Percentiles rank a stretch among this genome's conserved stretches.
phyloP scores from a whole-genome alignment of 768 basidiomycete species.

The Boletus insuetus region DNA sequence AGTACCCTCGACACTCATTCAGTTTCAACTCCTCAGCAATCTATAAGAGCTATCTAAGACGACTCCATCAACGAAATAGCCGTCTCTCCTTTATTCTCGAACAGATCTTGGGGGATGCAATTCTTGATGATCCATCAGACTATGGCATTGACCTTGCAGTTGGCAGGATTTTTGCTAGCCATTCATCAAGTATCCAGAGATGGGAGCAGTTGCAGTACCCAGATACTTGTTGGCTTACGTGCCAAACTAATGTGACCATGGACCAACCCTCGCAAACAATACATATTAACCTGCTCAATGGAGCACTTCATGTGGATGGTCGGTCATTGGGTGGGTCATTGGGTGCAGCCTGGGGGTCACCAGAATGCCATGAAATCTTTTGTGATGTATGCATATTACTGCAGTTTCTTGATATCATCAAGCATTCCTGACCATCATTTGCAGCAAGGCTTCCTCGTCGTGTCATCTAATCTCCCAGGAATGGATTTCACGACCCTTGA shows the following conservation, averaged over 20 bases:
- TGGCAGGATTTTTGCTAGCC: too few species aligned
- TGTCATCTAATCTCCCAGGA: background rate
- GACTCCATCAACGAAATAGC: too few species aligned
- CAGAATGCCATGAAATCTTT: background rate
- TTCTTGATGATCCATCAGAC: too few species aligned
- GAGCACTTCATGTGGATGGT: slow-evolving; percentile 16
- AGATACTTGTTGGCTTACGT: slow-evolving; percentile 15
- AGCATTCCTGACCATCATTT: background rate
- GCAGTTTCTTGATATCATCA: background rate
- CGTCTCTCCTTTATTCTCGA: too few species aligned
- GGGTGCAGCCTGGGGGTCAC: background rate
- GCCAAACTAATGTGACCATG: background rate
- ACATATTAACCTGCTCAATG: slow-evolving; percentile 12
- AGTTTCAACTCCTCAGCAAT: too few species aligned
- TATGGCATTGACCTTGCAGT: too few species aligned
- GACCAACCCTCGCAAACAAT: background rate
- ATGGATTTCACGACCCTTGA: background rate
- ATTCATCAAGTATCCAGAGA: too few species aligned
- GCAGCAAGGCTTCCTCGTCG: background rate
- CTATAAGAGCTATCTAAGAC: too few species aligned
- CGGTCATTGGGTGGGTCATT: slow-evolving; percentile 11
- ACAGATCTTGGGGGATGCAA: too few species aligned
- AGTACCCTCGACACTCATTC: too few species aligned
- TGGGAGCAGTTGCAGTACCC: too few species aligned
- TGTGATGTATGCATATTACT: background rate